A percentile compares a stretch with the other conserved stretches of the same genome.
These are phyloP conservation scores for Psilocybe sp. DNA, from an alignment of 768 basidiomycete species.

Conservation along the genomic window DNA sequence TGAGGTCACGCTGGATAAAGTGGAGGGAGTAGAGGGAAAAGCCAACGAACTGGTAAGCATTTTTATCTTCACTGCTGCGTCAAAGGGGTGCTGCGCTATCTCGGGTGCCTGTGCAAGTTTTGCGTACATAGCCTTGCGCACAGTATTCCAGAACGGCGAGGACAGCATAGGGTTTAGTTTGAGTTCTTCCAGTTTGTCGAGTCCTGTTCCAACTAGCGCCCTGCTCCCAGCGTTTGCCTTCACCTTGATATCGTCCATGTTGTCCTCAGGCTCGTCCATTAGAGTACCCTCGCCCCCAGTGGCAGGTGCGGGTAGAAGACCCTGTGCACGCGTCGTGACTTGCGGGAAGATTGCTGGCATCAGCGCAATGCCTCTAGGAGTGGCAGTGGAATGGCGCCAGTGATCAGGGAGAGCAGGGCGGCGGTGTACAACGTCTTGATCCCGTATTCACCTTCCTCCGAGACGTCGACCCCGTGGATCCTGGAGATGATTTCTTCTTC, in stretches of 20 bases:
- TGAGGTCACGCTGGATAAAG: no score
- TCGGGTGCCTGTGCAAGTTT: slow-evolving; percentile 62
- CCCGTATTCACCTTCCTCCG: slow-evolving; percentile 22
- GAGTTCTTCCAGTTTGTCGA: slow-evolving; percentile 74
- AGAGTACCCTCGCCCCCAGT: slow-evolving; percentile 50
- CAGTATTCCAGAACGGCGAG: slow-evolving; percentile 90
- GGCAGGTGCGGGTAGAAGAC: slow-evolving; percentile 57
- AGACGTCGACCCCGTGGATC: no score
- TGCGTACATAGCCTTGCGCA: slow-evolving; percentile 79
- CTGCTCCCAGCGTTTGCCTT: no score
- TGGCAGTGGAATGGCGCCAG: slow-evolving; percentile 35
- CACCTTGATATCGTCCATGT: no score
- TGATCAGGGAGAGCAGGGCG: slow-evolving; percentile 61
- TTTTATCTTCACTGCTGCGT: slow-evolving; percentile 73
- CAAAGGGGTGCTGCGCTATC: slow-evolving; percentile 64
- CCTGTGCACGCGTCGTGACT: slow-evolving; percentile 55
- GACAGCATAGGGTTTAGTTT: slow-evolving; percentile 79
- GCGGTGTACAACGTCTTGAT: slow-evolving; percentile 60
- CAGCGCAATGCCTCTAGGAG: no score
- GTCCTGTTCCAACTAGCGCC: no score
- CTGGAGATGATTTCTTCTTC: slow-evolving; percentile 50
- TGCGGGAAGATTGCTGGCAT: no score
- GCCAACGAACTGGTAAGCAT: slow-evolving; percentile 34
- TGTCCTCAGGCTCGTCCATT: no score
- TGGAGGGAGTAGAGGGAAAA: slow-evolving; percentile 25